Evolutionary conservation across 1,284 basidiomycete species (phyloP), one percentile per base, ranked within the genome.

Genomic region (Moniliella sp.): DNA sequence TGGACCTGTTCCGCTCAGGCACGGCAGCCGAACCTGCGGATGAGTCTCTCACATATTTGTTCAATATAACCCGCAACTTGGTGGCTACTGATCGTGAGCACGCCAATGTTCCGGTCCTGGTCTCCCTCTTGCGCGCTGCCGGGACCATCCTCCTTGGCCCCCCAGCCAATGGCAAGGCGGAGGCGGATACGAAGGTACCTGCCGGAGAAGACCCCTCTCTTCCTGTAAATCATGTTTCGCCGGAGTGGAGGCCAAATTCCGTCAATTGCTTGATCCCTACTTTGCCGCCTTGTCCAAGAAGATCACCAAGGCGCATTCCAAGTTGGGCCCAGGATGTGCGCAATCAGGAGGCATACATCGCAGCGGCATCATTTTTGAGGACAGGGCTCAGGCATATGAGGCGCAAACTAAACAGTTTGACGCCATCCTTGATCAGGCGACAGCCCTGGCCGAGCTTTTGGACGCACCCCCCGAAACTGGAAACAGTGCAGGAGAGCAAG

Each of bases 361-460:
- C 23, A 93, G 83, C 1, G 88, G 88, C 15, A 86, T 97, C 63
- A 93, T 99, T 93, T 97, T 99, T 48, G 91, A 99, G 58, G 91
- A 99, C 62, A 74, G 91, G 12, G 84, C 94, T 59, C 84, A 97
- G 61, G 80, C 78, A 9, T 97, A 94, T 59, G 91, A 99, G 65
- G 86, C 83, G 64, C 86, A 93, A 78, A 82, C 83, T 9, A 84
- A 81, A 60, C 72, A 74, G 19, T 91, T 93, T 49, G 88, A 97
- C 63, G 81, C 84, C 39, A 64, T 93, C 11, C 43, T 52, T 14
- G 43, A 53, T 10, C 40, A 39, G 28, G 39, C 41, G 7, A 36
- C 11, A 36, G 83, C 79, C 27, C 68, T 97, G 13, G 84, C 91
- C 0, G 88, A 94, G 46, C 63, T 86, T 5, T 68, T 97, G 4